A percentile compares a stretch with the other conserved stretches of the same genome.
phyloP scores from a whole-genome alignment of 768 basidiomycete genomes.

The Trametes maxima region DNA sequence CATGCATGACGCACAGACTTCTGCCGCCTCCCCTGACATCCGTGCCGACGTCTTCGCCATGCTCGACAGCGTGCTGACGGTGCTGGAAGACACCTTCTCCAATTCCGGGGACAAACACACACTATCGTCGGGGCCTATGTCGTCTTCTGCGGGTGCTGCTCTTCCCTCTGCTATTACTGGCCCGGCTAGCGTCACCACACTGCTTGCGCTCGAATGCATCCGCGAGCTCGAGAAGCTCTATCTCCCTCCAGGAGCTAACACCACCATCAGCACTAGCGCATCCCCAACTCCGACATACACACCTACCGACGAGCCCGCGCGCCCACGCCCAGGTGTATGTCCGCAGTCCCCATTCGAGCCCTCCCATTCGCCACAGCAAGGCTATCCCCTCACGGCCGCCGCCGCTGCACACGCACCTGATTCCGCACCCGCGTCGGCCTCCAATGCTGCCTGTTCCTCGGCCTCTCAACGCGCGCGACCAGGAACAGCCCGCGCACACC shows the following conservation, averaged over 20 bases:
- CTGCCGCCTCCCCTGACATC: slow-evolving; percentile 17
- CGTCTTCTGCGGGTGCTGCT: neutral
- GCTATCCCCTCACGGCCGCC: neutral
- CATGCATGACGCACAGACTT: neutral
- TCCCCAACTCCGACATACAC: neutral
- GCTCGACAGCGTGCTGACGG: slow-evolving; percentile 22
- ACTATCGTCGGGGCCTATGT: neutral
- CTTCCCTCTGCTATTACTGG: neutral
- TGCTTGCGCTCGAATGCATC: slow-evolving; percentile 40
- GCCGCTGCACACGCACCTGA: slow-evolving; percentile 2
- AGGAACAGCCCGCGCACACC: neutral
- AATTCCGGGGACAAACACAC: neutral
- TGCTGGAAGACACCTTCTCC: slow-evolving; percentile 14
- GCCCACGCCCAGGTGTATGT: neutral
- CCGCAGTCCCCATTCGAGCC: neutral
- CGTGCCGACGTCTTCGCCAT: slow-evolving; percentile 27
- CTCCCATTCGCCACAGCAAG: slow-evolving; percentile 10
- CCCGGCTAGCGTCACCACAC: slow-evolving; percentile 1
- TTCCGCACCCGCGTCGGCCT: slow-evolving; percentile 1
- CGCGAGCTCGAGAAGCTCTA: slow-evolving; percentile 37
- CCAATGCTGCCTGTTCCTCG: neutral
- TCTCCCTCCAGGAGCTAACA: slow-evolving; percentile 8
- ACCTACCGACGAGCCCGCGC: neutral
- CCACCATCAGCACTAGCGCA: neutral
- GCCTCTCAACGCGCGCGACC: neutral